phyloP scores from a whole-genome alignment of 345 rosid genomes.

The Cardamine chenopodiifolia region DNA sequence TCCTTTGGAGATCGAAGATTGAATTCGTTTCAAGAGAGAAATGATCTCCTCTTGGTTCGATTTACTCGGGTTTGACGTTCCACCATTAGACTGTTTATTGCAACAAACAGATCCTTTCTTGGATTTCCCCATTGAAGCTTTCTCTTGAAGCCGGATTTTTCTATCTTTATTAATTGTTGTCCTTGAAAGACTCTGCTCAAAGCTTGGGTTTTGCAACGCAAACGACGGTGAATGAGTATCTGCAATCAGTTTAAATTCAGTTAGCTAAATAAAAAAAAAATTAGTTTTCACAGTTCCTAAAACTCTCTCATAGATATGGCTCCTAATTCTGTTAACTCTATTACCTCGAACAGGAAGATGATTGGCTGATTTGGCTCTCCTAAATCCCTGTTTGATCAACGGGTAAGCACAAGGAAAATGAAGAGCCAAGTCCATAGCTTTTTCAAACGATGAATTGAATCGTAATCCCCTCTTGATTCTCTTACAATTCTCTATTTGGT shows the following conservation, averaged over 20 bases:
- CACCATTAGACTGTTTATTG: conserved; percentile 28
- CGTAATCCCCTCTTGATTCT: background rate
- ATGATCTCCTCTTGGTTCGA: conserved; percentile 54
- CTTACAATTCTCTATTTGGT: background rate
- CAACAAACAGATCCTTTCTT: conserved; percentile 19
- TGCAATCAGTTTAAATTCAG: conserved; percentile 66
- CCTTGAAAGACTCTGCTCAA: conserved; percentile 28
- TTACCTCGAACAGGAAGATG: conserved; percentile 47
- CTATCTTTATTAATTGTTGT: conserved; percentile 38
- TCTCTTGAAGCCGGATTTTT: conserved; percentile 34
- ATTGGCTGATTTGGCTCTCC: conserved; percentile 12
- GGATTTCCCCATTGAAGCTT: conserved; percentile 21
- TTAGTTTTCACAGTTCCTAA: background rate
- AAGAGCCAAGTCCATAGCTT: conserved; percentile 46
- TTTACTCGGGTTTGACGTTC: conserved; percentile 33
- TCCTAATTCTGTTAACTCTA: background rate
- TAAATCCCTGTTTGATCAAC: conserved; percentile 34
- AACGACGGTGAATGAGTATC: conserved; percentile 23
- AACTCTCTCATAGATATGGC: background rate
- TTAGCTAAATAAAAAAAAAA: conserved; percentile 62
- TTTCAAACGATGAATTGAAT: background rate
- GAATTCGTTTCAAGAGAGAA: conserved; percentile 57
- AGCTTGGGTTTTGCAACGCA: background rate
- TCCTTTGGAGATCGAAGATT: conserved; percentile 57
- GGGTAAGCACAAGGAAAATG: conserved; percentile 26